Evolutionary conservation across 371 early-diverging fungal genomes (phyloP).

Genomic region (Chytridium lagenaria): DNA sequence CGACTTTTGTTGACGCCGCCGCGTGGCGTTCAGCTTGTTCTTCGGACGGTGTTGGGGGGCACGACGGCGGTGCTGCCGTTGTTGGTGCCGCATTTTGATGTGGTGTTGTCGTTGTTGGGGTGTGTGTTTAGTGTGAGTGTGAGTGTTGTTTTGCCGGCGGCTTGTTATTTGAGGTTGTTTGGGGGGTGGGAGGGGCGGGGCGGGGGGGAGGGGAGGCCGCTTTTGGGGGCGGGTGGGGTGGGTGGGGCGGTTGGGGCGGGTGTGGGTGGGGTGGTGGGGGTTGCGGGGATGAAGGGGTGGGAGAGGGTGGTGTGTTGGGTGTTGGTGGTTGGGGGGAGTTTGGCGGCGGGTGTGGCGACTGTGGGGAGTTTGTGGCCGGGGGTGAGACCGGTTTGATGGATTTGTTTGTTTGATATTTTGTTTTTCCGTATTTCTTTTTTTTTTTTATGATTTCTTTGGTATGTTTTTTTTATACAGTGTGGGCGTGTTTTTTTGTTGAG

Average conservation of each 20-base stretch:
- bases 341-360: conserved; percentile 16
- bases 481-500: neutral
- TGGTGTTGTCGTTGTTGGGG: conserved; percentile 18
- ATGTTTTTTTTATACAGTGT: neutral
- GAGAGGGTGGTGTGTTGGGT: conserved; percentile 23
- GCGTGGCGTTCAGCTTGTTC: conserved; percentile 16
- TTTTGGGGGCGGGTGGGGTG: conserved; percentile 1
- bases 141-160: conserved; percentile 20
- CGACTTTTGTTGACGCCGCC: conserved; percentile 18
- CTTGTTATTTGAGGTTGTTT: conserved; percentile 27
- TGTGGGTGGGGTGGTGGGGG: too few species aligned
- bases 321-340: conserved; percentile 7
- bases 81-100: conserved; percentile 25
- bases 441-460: neutral
- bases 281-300: neutral
- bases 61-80: conserved; percentile 11
- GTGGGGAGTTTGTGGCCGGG: conserved; percentile 19
- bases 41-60: conserved; percentile 17
- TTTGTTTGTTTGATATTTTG: neutral
- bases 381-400: conserved; percentile 7
- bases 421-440: neutral
- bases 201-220: neutral
- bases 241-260: neutral
- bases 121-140: conserved; percentile 17
- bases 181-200: neutral